A percentile compares a stretch with the other conserved stretches of the same genome.
Conservation (phyloP, 2,329 filamentous ascomycete species). For the Lachnellula occidentalis region DNA sequence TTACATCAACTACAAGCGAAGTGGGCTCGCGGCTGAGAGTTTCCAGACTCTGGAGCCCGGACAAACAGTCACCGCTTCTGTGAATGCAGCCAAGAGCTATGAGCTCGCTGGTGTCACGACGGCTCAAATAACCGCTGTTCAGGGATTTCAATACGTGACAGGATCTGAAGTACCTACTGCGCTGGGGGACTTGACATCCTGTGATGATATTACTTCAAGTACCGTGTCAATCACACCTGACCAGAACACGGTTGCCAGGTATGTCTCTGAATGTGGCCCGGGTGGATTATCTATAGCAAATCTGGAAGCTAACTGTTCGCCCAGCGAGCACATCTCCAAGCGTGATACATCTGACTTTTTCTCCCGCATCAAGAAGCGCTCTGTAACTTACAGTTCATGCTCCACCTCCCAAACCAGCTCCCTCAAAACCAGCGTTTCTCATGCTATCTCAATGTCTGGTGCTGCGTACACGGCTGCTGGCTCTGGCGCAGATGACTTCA, state of each 20-base stretch:
- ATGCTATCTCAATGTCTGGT: slow-evolving; percentile 18
- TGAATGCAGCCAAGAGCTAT: slow-evolving; percentile 23
- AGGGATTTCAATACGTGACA: slow-evolving; percentile 21
- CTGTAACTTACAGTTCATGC: slow-evolving; percentile 19
- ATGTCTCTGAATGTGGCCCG: background rate
- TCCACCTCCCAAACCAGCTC: slow-evolving; percentile 12
- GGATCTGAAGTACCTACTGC: slow-evolving; percentile 14
- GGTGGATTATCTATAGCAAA: background rate
- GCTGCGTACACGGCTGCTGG: slow-evolving; percentile 21
- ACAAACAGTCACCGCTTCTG: slow-evolving; percentile 16
- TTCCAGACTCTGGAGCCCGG: slow-evolving; percentile 21
- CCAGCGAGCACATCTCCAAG: slow-evolving; percentile 15
- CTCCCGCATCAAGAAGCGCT: slow-evolving; percentile 21
- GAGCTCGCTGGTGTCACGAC: slow-evolving; percentile 16
- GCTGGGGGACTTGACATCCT: slow-evolving; percentile 8
- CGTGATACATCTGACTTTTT: background rate
- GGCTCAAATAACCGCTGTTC: slow-evolving; percentile 19
- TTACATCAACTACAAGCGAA: slow-evolving; percentile 21
- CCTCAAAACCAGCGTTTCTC: slow-evolving; percentile 15
- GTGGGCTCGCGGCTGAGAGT: slow-evolving; percentile 10
- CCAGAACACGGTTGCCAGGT: slow-evolving; percentile 17
- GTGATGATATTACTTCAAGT: slow-evolving; percentile 12
- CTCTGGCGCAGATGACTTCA: slow-evolving; percentile 17
- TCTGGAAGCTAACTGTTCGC: background rate
- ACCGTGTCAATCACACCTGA: slow-evolving; percentile 20